Conservation (phyloP, 768 basidiomycete species). For the Trametes gibbosa region DNA sequence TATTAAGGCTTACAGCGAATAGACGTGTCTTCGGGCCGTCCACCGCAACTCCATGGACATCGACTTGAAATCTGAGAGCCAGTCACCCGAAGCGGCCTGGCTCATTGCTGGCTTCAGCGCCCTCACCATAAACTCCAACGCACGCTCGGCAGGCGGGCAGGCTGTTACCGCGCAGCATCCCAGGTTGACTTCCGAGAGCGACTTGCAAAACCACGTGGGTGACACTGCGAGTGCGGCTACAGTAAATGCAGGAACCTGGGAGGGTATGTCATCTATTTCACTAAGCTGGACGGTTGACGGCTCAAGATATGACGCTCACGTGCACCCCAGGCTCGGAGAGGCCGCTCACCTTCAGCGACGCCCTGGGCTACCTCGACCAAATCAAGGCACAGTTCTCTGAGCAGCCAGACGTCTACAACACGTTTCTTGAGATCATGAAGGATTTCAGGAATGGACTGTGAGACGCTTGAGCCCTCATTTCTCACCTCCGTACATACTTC, state of each 20-base stretch:
- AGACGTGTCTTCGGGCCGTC: no score
- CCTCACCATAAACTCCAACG: background rate
- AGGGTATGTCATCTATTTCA: background rate
- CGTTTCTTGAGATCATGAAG: conserved; percentile 69
- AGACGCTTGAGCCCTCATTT: conserved; percentile 15
- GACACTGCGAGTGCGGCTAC: background rate
- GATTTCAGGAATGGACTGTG: conserved; percentile 68
- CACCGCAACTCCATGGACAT: background rate
- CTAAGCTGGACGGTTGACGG: no score
- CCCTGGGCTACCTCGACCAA: conserved; percentile 60
- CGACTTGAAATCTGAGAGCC: background rate
- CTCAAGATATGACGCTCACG: no score
- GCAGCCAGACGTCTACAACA: conserved; percentile 61
- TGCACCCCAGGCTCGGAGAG: conserved; percentile 31
- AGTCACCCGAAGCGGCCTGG: background rate
- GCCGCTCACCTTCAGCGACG: conserved; percentile 60
- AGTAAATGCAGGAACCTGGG: background rate
- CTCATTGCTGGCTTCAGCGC: background rate
- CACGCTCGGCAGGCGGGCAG: background rate
- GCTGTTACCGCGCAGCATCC: background rate
- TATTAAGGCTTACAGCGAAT: no score
- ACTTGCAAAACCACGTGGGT: background rate
- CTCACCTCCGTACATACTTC: background rate
- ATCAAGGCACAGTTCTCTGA: conserved; percentile 61
- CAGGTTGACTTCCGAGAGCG: background rate